These are phyloP conservation scores for Pythium monospermum DNA, from an alignment of 352 stramenopile species.

Conservation along the genomic window DNA sequence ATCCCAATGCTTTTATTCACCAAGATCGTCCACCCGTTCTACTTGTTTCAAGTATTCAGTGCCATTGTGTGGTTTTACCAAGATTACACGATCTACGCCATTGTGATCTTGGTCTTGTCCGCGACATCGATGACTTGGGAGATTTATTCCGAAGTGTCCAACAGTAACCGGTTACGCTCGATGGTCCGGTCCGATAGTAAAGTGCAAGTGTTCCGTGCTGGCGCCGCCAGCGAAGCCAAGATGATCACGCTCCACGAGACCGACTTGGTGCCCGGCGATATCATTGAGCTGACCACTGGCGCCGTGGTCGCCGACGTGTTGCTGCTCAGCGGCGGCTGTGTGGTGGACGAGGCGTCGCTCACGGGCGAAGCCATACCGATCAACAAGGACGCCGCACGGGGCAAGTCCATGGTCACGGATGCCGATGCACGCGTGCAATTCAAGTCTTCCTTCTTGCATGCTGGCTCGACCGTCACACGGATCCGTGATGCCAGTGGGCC, in stretches of 20 bases:
- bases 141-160: conserved; percentile 42
- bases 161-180: conserved; percentile 33
- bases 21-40: conserved; percentile 57
- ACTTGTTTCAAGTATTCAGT: conserved; percentile 61
- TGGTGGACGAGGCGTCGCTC: conserved; percentile 40
- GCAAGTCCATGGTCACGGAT: conserved; percentile 24
- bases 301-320: conserved; percentile 35
- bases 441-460: conserved; percentile 32
- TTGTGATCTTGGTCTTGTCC: conserved; percentile 40
- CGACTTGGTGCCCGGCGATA: conserved; percentile 45
- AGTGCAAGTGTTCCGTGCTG: conserved; percentile 28
- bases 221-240: neutral
- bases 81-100: conserved; percentile 37
- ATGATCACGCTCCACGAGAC: conserved; percentile 24
- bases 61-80: conserved; percentile 39
- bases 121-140: conserved; percentile 39
- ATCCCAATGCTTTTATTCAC: conserved; percentile 37
- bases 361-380: conserved; percentile 42
- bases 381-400: conserved; percentile 30
- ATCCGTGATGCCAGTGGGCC: conserved; percentile 16
- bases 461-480: conserved; percentile 27
- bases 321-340: conserved; percentile 34
- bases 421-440: conserved; percentile 18
- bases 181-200: conserved; percentile 33
- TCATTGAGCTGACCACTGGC: conserved; percentile 30